phyloP scores from a whole-genome alignment of 2,329 filamentous ascomycete species.

The Penicillium sp. region DNA sequence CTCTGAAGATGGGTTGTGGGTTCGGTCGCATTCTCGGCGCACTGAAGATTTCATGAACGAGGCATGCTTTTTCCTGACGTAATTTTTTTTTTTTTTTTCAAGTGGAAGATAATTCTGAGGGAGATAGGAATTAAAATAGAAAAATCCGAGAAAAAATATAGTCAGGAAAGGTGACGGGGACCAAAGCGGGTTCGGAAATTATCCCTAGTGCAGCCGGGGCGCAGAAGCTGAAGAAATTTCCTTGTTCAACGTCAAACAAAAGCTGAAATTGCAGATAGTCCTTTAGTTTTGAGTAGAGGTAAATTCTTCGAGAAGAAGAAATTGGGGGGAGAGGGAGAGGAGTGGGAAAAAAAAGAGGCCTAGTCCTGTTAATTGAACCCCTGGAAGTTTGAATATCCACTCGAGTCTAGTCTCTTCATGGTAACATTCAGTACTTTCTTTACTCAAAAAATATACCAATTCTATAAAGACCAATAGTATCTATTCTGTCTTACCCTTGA shows the following conservation, averaged over 20 bases:
- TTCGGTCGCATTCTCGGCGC: slow-evolving; percentile 30
- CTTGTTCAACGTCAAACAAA: slow-evolving; percentile 5
- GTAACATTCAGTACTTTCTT: slow-evolving; percentile 13
- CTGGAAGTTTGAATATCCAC: slow-evolving; percentile 28
- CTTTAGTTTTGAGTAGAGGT: slow-evolving; percentile 1
- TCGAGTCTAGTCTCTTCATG: slow-evolving; percentile 22
- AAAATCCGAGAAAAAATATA: neutral
- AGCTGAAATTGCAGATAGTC: slow-evolving; percentile 2
- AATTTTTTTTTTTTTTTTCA: neutral
- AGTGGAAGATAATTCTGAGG: slow-evolving; percentile 1
- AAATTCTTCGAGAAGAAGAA: slow-evolving; percentile 3
- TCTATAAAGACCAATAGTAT: neutral
- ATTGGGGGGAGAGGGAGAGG: slow-evolving; percentile 5
- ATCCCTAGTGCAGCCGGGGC: slow-evolving; percentile 19
- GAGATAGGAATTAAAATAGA: neutral
- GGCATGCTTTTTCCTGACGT: slow-evolving; percentile 12
- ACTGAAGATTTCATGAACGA: slow-evolving; percentile 19
- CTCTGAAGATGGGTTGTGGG: slow-evolving; percentile 16
- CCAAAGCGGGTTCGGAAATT: slow-evolving; percentile 22
- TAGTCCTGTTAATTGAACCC: slow-evolving; percentile 9
- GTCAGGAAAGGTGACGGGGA: slow-evolving; percentile 11
- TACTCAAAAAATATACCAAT: neutral
- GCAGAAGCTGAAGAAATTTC: slow-evolving; percentile 9
- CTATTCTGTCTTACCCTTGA: neutral
- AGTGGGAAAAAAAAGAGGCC: slow-evolving; percentile 2